phyloP scores from a whole-genome alignment of 768 basidiomycete genomes.

The Vararia minispora region DNA sequence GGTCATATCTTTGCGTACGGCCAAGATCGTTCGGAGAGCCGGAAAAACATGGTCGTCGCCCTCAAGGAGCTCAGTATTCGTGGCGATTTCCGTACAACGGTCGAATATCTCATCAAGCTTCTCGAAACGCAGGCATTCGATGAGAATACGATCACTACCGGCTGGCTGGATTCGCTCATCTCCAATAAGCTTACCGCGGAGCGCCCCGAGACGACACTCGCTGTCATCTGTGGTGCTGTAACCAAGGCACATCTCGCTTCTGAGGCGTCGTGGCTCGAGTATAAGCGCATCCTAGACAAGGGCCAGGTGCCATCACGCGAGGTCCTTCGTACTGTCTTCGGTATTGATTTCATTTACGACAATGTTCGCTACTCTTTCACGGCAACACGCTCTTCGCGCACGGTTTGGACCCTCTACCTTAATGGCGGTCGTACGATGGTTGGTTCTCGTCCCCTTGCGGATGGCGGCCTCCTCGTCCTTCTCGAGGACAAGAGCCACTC shows the following conservation, averaged over 20 bases:
- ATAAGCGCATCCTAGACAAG: conserved; percentile 93
- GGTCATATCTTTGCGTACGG: conserved; percentile 99
- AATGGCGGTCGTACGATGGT: conserved; percentile 92
- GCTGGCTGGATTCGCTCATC: conserved; percentile 96
- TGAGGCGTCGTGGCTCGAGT: conserved; percentile 84
- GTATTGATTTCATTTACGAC: conserved; percentile 96
- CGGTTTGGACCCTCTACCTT: conserved; percentile 88
- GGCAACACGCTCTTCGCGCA: conserved; percentile 80
- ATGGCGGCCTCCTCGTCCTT: conserved; percentile 86
- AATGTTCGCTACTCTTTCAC: conserved; percentile 93
- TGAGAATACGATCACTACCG: conserved; percentile 96
- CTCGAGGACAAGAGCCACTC: conserved; percentile 95
- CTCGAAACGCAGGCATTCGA: conserved; percentile 93
- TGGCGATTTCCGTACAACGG: conserved; percentile 96
- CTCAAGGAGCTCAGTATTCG: conserved; percentile 97
- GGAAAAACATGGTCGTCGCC: conserved; percentile 99
- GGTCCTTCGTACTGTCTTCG: conserved; percentile 91
- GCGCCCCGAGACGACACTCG: conserved; percentile 84
- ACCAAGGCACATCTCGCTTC: conserved; percentile 89
- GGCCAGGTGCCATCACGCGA: conserved; percentile 96
- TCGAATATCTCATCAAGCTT: conserved; percentile 98
- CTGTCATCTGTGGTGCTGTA: conserved; percentile 93
- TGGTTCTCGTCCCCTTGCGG: conserved; percentile 85
- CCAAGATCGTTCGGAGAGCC: conserved; percentile 85
- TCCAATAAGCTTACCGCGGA: conserved; percentile 96